Base-by-base conservation (phyloP, 2,329 filamentous ascomycete species). In the Akanthomyces uredinophilus region DNA sequence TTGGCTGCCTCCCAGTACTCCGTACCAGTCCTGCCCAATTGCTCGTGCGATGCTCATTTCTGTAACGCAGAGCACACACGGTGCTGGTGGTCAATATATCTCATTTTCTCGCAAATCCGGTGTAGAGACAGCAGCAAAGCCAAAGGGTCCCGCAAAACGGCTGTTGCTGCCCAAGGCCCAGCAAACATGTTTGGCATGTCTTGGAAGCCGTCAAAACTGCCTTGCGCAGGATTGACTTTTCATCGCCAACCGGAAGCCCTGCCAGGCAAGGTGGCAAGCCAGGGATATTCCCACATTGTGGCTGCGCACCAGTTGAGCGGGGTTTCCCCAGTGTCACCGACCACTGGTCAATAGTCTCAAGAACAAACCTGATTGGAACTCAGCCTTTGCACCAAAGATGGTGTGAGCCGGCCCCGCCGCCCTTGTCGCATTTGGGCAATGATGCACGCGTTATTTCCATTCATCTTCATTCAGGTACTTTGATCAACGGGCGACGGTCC, bases 1-100 rank as follows among this genome's bases (percentile, higher is more conserved):
- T 54, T 54, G 51, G 51, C 51, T 54, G 51, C 51, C 51, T 54
- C 51, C 51, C 37, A 20, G 16, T 20, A 22, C n/a, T 41, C n/a
- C n/a, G n/a, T 3, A 35, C 32, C 32, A 35, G 20, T 27, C 20
- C 14, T 35, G n/a, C n/a, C n/a, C n/a, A 37, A 41, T 3, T 54
- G 51, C 20, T 54, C 51, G 22, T 35, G 51, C 43, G 35, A 14
- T 54, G 6, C 22, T n/a, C 4, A 41, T 53, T 14, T 11, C 13
- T 53, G 27, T 10, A 18, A 1, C 16, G 44, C 8, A 27, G 5
- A 35, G 27, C 4, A n/a, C 14, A 37, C 8, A 4, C 20, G 2
- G 29, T 20, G 49, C 16, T 13, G 16, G 5, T 27, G 10, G 32
- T 11, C 32, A 35, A 10, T 35, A 35, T 35, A 10, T 35, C 10